These are phyloP conservation scores for Gonium pectorale DNA, from an alignment of 139 green algal species.

Conservation along the genomic window DNA sequence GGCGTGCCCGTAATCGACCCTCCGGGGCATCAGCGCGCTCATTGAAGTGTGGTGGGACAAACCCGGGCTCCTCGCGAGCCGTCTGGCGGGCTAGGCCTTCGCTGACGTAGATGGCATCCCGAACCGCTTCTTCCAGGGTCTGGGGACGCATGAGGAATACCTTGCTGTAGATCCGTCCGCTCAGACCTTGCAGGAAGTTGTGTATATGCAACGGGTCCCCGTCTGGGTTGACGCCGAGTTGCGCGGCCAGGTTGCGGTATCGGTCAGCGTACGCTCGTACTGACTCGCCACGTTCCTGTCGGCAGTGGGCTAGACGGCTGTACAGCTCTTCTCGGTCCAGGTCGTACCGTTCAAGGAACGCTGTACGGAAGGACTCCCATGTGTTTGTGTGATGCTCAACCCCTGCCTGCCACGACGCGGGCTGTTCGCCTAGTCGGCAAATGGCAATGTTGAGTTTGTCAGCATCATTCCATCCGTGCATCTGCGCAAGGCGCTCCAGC, in stretches of 20 bases:
- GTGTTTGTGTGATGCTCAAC: background rate
- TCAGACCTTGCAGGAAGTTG: constrained; percentile 4
- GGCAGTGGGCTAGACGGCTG: background rate
- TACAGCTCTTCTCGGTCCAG: background rate
- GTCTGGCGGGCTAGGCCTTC: background rate
- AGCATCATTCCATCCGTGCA: background rate
- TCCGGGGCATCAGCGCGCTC: background rate
- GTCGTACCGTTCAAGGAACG: constrained; percentile 1
- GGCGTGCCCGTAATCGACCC: background rate
- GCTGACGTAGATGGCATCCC: constrained; percentile 7
- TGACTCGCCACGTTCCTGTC: background rate
- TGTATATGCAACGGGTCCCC: background rate
- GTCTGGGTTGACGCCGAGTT: background rate
- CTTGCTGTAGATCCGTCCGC: background rate
- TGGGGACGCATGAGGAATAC: background rate
- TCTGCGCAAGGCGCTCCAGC: background rate
- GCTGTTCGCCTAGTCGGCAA: background rate
- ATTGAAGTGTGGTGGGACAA: background rate
- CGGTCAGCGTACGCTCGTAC: background rate
- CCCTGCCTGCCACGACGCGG: background rate
- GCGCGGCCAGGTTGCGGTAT: background rate
- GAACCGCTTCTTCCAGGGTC: background rate
- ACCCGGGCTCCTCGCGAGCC: background rate
- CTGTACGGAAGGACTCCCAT: background rate
- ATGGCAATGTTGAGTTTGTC: background rate